Evolutionary conservation across 2,329 filamentous ascomycete genomes (phyloP), one percentile per base, ranked within the genome.

Genomic region (Sordariomycetes sp.): DNA sequence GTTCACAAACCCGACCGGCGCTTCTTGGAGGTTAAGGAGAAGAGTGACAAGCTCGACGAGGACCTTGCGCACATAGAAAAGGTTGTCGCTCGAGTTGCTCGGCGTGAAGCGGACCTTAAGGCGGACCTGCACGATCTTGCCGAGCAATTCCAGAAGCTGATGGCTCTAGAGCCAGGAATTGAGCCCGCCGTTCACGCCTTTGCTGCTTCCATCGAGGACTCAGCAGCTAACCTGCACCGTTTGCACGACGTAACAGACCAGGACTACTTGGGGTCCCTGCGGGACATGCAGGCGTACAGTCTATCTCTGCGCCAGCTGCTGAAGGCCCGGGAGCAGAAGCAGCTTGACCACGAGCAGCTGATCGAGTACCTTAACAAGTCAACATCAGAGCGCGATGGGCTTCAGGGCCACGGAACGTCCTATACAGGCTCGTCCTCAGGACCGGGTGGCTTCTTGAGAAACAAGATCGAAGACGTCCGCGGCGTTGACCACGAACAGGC

Each of bases 231-330:
- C 4, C 73, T 94, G 49, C 84, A 79, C 49, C 68, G 63, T n/a
- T 71, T 98, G 39, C 86, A 86, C 51, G 88, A 96, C 41, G 74
- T 87, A 49, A 96, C 90, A 1, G 92, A 98, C 53, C 87, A 94
- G 49, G 87, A 95, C 58, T 98, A 98, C 54, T 76, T 98, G 2
- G 86, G 86, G 45, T 90, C 82, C 36, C 69, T 98, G 34, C 79
- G 87, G 33, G 92, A 98, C 61, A 94, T 96, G 88, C 85, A 93
- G 48, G 82, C 87, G 18, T 98, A 96, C 59, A 90, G 87, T 44
- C 64, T 75, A n/a, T 82, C 87, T 0, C 67, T 96, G 30, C 94
- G 94, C 58, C 72, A 77, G 17, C 78, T 98, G 5, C 77, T 98
- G 42, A 94, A 94, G 57, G 86, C 86, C 2, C 81, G 92, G 23